These are phyloP conservation scores for Trametes punicea DNA, from an alignment of 768 basidiomycete species.

Conservation along the genomic window DNA sequence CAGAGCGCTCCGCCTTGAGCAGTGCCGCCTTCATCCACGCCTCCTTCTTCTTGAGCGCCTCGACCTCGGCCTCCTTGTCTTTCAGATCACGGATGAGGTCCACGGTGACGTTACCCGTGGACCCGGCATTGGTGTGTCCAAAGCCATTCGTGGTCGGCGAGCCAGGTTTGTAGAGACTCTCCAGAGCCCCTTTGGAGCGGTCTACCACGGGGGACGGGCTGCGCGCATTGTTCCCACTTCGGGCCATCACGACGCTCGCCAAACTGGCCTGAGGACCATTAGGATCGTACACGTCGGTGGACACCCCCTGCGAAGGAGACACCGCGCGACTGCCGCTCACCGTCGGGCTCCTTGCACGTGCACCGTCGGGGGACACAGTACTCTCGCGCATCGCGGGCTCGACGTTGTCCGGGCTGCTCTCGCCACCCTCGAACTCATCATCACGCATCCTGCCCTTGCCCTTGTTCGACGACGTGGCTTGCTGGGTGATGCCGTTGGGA, in stretches of 20 bases:
- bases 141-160: conserved; percentile 51
- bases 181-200: conserved; percentile 52
- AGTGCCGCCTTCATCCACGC: conserved; percentile 85
- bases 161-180: conserved; percentile 51
- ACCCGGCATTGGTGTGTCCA: conserved; percentile 43
- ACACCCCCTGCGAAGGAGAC: conserved; percentile 42
- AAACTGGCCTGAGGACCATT: conserved; percentile 42
- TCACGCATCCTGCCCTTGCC: conserved; percentile 48
- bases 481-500: conserved; percentile 43
- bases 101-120: conserved; percentile 66
- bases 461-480: conserved; percentile 34
- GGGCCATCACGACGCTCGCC: conserved; percentile 49
- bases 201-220: conserved; percentile 59
- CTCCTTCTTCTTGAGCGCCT: conserved; percentile 71
- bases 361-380: conserved; percentile 56
- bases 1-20: conserved; percentile 67
- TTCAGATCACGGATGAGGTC: conserved; percentile 80
- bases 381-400: conserved; percentile 44
- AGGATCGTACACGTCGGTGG: conserved; percentile 22
- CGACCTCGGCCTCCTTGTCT: conserved; percentile 78
- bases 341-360: conserved; percentile 58
- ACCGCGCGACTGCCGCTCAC: conserved; percentile 46
- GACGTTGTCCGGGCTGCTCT: conserved; percentile 40
- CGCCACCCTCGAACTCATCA: conserved; percentile 44
- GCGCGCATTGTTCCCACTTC: conserved; percentile 49